A percentile compares a stretch with the other conserved stretches of the same genome.
phyloP scores from a whole-genome alignment of 257 asterid species.

The Petunia secreta region DNA sequence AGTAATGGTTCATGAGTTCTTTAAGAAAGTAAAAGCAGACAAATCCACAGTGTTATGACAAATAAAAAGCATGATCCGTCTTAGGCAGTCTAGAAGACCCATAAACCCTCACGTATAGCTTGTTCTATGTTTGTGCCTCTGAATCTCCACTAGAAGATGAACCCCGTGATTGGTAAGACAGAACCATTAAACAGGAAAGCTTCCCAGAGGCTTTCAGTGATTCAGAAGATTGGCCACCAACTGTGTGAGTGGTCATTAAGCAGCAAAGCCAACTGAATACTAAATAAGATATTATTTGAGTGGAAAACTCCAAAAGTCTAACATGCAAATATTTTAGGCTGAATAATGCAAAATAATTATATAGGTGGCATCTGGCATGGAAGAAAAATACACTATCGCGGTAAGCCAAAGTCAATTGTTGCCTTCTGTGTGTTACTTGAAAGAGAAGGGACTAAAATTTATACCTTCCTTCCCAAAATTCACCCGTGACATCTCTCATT shows the following conservation, averaged over 20 bases:
- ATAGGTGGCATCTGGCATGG: background rate
- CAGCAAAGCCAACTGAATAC: conserved; percentile 16
- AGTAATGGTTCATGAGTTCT: background rate
- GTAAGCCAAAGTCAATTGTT: background rate
- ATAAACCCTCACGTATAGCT: background rate
- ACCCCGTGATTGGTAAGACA: background rate
- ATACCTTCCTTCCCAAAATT: conserved; percentile 98
- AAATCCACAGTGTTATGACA: background rate
- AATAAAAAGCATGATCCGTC: conserved; percentile 8
- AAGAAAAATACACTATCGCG: background rate
- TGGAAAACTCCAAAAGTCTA: background rate
- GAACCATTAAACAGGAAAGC: conserved; percentile 20
- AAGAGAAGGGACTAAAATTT: conserved; percentile 10
- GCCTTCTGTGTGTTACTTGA: conserved; percentile 4
- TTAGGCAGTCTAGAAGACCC: background rate
- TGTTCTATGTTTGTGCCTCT: background rate
- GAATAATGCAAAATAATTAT: conserved; percentile 9
- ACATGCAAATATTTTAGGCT: background rate
- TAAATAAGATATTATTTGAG: background rate
- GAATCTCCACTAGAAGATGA: background rate
- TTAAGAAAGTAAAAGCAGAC: background rate
- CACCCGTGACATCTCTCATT: conserved; percentile 84
- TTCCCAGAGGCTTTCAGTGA: background rate
- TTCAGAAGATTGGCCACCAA: background rate
- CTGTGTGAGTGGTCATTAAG: background rate